Conservation (phyloP, 768 basidiomycete species). For the Amyloporia xantha region DNA sequence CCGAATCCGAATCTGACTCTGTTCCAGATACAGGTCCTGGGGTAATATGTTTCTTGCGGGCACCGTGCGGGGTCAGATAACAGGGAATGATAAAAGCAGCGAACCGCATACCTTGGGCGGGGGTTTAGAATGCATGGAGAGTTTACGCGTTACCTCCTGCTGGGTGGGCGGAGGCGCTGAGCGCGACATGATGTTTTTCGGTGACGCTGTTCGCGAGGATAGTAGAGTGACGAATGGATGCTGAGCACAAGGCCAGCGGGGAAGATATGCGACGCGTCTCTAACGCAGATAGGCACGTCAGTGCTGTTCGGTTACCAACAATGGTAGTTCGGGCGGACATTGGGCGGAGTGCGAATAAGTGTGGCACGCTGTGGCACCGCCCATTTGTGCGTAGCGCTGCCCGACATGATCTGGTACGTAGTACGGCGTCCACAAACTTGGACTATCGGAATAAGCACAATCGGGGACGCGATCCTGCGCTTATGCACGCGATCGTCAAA, state of each 20-base stretch:
- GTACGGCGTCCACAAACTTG: too few species aligned
- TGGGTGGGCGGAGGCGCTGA: conserved; percentile 66
- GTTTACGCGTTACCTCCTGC: conserved; percentile 81
- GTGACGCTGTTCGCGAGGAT: too few species aligned
- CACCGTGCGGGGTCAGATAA: conserved; percentile 1
- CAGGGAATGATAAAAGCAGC: not conserved
- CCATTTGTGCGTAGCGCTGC: not conserved
- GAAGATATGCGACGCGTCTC: not conserved
- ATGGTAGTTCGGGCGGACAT: not conserved
- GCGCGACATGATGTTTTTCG: conserved; percentile 14
- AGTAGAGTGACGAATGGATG: too few species aligned
- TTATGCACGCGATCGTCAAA: not conserved
- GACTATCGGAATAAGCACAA: too few species aligned
- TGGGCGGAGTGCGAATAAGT: conserved; percentile 6
- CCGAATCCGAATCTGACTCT: conserved; percentile 84
- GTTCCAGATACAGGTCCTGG: conserved; percentile 53
- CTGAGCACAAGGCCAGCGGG: not conserved
- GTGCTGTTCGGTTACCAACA: not conserved
- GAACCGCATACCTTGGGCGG: conserved; percentile 28
- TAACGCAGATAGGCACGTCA: not conserved
- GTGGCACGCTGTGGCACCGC: not conserved
- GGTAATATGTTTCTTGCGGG: conserved; percentile 24
- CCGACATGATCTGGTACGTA: too few species aligned
- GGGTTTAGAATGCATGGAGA: conserved; percentile 65
- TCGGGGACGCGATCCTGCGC: not conserved